These are phyloP conservation scores for Cladosporium sp. DNA, from an alignment of 2,329 filamentous ascomycete genomes.

Conservation along the genomic window DNA sequence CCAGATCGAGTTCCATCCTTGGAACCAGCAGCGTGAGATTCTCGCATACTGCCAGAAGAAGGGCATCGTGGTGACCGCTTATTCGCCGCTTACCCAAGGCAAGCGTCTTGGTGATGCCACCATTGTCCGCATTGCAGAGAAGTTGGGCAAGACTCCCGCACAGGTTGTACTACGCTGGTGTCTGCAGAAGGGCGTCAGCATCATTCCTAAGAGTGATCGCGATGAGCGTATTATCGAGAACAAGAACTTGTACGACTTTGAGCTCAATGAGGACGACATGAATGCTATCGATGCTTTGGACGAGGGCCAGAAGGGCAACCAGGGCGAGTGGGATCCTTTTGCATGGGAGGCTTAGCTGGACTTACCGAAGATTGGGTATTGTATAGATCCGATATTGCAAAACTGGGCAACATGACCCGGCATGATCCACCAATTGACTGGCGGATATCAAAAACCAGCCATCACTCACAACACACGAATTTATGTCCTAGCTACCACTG, in stretches of 20 bases:
- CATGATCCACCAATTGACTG: not conserved
- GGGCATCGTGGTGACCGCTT: constrained; percentile 71
- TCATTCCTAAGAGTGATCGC: constrained; percentile 43
- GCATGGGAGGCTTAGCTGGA: constrained; percentile 18
- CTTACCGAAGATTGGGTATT: not conserved
- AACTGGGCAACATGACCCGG: not conserved
- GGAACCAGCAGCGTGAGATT: constrained; percentile 70
- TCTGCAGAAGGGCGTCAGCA: constrained; percentile 69
- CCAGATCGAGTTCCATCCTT: constrained; percentile 73
- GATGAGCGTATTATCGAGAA: constrained; percentile 38
- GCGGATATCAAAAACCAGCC: not conserved
- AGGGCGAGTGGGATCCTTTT: constrained; percentile 26
- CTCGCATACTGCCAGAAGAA: constrained; percentile 67
- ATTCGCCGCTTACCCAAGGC: constrained; percentile 59
- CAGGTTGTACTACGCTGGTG: constrained; percentile 78
- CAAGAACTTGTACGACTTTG: constrained; percentile 39
- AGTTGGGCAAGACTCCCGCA: constrained; percentile 68
- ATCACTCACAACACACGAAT: not conserved
- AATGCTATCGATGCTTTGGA: constrained; percentile 37
- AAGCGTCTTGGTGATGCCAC: constrained; percentile 67
- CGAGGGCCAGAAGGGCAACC: constrained; percentile 23
- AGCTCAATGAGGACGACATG: constrained; percentile 40
- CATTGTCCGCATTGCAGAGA: constrained; percentile 63
- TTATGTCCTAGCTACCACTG: not conserved
- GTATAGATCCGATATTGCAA: not conserved